Conservation (phyloP, 371 early-diverging fungal species). For the Enterocytospora artemiae region DNA sequence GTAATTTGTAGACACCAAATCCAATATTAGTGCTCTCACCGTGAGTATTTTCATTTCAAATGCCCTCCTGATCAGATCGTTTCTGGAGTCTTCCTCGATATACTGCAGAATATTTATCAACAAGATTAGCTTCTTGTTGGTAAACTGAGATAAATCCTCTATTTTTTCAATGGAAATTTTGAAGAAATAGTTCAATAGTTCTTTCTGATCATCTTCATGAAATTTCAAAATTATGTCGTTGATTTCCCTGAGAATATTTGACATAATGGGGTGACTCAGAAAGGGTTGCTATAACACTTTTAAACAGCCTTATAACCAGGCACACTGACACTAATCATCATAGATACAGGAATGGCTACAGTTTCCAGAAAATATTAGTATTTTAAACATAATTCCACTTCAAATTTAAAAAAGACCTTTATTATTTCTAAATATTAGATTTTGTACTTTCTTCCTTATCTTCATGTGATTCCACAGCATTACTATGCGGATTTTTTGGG, state of each 20-base stretch:
- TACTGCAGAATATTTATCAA: conserved; percentile 6
- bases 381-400: too few species aligned
- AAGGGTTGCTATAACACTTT: too few species aligned
- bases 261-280: neutral
- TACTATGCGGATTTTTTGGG: neutral
- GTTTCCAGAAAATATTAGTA: too few species aligned
- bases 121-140: conserved; percentile 21
- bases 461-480: neutral
- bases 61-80: conserved; percentile 4
- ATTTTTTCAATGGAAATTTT: conserved; percentile 9
- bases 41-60: conserved; percentile 30
- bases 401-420: too few species aligned
- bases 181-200: conserved; percentile 15
- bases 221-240: conserved; percentile 24
- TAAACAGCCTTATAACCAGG: too few species aligned
- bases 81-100: neutral
- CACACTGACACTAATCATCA: too few species aligned
- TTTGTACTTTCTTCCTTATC: too few species aligned
- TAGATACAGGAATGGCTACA: too few species aligned
- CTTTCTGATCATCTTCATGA: conserved; percentile 17
- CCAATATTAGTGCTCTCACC: conserved; percentile 36
- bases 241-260: conserved; percentile 23
- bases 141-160: conserved; percentile 12
- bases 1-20: conserved; percentile 35
- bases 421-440: too few species aligned